Conservation (phyloP, 805 yeast species). For the Candida chauliodis region DNA sequence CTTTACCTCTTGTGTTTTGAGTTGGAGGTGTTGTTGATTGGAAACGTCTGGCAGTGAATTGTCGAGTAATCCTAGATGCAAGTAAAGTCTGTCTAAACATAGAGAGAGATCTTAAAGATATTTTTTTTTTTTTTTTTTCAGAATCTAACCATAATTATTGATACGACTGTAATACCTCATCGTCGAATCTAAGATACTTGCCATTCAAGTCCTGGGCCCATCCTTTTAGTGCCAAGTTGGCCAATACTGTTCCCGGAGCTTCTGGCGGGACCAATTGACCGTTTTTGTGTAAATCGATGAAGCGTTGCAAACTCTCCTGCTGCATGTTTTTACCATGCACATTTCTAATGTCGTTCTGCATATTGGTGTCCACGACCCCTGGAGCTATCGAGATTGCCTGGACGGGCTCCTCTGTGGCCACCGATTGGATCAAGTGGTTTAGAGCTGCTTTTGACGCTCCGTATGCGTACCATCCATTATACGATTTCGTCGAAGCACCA, state of each 20-base stretch:
- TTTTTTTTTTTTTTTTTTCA: background rate
- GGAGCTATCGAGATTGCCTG: constrained; percentile 78
- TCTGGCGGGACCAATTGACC: constrained; percentile 61
- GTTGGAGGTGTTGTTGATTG: constrained; percentile 12
- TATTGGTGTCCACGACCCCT: constrained; percentile 87
- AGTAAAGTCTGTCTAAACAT: constrained; percentile 3
- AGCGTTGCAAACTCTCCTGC: constrained; percentile 53
- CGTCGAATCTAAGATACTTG: constrained; percentile 59
- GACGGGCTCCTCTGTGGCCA: constrained; percentile 70
- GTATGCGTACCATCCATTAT: constrained; percentile 84
- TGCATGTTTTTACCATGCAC: constrained; percentile 59
- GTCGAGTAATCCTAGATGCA: background rate
- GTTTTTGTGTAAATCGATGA: constrained; percentile 57
- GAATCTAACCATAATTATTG: background rate
- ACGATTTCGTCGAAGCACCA: constrained; percentile 71
- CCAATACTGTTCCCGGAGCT: constrained; percentile 70
- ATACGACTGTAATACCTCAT: constrained; percentile 20
- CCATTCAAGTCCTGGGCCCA: constrained; percentile 62
- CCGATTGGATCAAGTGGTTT: constrained; percentile 65
- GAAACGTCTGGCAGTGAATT: constrained; percentile 6
- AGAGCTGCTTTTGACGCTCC: constrained; percentile 91
- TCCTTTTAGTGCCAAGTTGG: constrained; percentile 61
- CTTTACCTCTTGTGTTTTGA: constrained; percentile 18
- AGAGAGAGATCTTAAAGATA: background rate
- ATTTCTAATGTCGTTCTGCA: constrained; percentile 81